Percentiles rank a stretch among this genome's conserved stretches.
Conservation (phyloP, 345 rosid species). For the Gossypium australe region DNA sequence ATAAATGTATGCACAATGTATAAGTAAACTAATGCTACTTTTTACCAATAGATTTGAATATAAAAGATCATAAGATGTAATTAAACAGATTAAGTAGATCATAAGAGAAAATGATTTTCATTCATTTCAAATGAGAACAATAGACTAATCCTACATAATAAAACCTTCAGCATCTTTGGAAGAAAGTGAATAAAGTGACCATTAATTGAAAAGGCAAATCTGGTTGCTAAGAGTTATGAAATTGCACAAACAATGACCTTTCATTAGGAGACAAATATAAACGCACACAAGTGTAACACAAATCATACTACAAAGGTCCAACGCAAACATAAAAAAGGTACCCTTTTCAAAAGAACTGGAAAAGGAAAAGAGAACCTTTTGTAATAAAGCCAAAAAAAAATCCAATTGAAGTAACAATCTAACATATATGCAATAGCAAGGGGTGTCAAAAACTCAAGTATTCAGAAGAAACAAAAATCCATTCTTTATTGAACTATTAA, state of each 20-base stretch:
- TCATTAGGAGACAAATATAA: background rate
- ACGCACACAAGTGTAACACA: background rate
- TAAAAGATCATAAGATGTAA: background rate
- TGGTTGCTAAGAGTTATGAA: background rate
- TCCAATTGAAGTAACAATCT: background rate
- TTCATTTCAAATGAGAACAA: background rate
- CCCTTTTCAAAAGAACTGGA: background rate
- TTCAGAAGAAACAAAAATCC: background rate
- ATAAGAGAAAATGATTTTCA: background rate
- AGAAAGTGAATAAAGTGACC: background rate
- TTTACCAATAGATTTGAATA: background rate
- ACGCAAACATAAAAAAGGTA: background rate
- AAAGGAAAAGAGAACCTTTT: no score
- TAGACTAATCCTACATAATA: background rate
- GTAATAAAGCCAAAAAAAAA: background rate
- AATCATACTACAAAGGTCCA: background rate
- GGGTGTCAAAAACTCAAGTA: background rate
- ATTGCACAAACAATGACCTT: background rate
- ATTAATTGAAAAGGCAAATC: background rate
- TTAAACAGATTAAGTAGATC: background rate
- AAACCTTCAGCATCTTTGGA: background rate
- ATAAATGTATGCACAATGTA: background rate
- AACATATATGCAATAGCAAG: background rate
- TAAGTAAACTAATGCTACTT: background rate
- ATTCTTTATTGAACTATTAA: background rate